Conservation (phyloP, 805 yeast species). For the Lipomyces orientalis region DNA sequence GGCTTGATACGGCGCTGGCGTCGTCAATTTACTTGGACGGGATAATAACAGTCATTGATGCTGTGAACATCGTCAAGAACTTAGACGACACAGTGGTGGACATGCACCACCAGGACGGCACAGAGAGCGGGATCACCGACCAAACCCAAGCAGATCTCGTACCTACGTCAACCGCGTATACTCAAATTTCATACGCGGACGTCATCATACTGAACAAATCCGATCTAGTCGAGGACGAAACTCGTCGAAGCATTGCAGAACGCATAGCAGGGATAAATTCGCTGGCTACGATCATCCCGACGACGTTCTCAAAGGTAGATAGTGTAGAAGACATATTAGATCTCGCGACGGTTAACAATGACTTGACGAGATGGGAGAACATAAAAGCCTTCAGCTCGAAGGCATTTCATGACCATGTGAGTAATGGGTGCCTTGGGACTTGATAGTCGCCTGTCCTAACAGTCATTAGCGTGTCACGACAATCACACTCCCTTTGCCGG, state of each 20-base stretch:
- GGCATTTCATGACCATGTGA: constrained; percentile 37
- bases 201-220: constrained; percentile 77
- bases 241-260: constrained; percentile 46
- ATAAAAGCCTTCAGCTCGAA: constrained; percentile 20
- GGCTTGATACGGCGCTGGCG: constrained; percentile 90
- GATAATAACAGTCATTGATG: constrained; percentile 84
- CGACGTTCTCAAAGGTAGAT: constrained; percentile 73
- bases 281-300: constrained; percentile 67
- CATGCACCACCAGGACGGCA: constrained; percentile 45
- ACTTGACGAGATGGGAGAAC: constrained; percentile 27
- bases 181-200: constrained; percentile 91
- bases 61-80: constrained; percentile 61
- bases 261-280: constrained; percentile 65
- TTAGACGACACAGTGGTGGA: constrained; percentile 62
- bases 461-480: constrained; percentile 55
- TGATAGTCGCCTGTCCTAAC: constrained; percentile 25
- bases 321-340: constrained; percentile 71
- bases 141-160: constrained; percentile 31
- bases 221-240: constrained; percentile 54
- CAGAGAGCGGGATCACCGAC: constrained; percentile 45
- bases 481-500: constrained; percentile 54
- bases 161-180: constrained; percentile 76
- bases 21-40: constrained; percentile 90
- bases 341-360: constrained; percentile 73
- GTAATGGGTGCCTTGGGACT: constrained; percentile 11